These are phyloP conservation scores for Bipolaris gigantea DNA, from an alignment of 2,329 filamentous ascomycete genomes.

Conservation along the genomic window DNA sequence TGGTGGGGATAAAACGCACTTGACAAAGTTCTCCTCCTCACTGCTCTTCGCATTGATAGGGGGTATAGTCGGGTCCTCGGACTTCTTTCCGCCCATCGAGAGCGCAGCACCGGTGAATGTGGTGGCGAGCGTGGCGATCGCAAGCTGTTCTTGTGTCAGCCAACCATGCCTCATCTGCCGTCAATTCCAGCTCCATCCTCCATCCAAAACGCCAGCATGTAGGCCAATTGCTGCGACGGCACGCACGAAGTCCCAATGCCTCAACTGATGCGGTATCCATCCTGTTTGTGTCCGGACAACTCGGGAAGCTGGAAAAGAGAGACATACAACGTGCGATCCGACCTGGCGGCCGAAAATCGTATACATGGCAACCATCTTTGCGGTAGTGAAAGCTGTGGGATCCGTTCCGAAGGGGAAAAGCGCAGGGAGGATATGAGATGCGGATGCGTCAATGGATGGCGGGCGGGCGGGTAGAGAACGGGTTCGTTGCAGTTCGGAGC, in stretches of 20 bases:
- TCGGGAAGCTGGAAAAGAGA: conserved; percentile 5
- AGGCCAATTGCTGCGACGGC: too few species aligned
- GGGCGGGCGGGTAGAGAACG: conserved; percentile 10
- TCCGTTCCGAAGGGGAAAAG: conserved; percentile 13
- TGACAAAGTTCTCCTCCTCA: conserved; percentile 69
- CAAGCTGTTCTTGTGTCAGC: conserved; percentile 51
- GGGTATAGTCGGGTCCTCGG: conserved; percentile 48
- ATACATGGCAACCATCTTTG: conserved; percentile 57
- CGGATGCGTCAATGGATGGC: conserved; percentile 38
- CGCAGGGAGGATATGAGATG: conserved; percentile 14
- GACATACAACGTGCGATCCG: conserved; percentile 57
- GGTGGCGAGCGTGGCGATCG: conserved; percentile 56
- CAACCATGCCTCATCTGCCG: too few species aligned
- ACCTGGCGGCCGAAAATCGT: conserved; percentile 56
- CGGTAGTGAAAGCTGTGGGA: conserved; percentile 22
- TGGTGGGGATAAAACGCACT: conserved; percentile 52
- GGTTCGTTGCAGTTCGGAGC: conserved; percentile 19
- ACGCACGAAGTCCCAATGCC: too few species aligned
- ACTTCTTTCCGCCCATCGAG: conserved; percentile 48
- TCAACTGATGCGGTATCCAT: too few species aligned
- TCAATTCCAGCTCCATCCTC: too few species aligned
- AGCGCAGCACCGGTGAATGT: conserved; percentile 42
- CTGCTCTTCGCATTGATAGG: conserved; percentile 67
- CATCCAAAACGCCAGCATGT: too few species aligned
- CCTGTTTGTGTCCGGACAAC: too few species aligned